Evolutionary conservation across 106 monocot genomes (phyloP).

Genomic region (Allium fistulosum): DNA sequence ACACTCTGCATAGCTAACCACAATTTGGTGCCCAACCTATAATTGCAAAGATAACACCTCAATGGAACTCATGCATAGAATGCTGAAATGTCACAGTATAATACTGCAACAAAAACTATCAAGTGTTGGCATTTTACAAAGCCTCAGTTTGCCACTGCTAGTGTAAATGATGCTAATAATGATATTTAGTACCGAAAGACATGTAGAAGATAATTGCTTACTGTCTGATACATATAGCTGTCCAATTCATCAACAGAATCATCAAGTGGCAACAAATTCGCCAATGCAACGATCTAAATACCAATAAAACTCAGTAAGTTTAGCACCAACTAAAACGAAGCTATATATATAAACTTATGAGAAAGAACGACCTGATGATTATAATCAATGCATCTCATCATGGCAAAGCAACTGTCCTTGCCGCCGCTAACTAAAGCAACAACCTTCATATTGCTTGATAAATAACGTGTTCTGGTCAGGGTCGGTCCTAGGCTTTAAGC

Average conservation of each 20-base stretch:
- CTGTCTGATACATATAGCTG: conserved; percentile 99
- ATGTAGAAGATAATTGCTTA: conserved; percentile 12
- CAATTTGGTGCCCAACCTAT: conserved; percentile 93
- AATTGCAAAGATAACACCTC: neutral
- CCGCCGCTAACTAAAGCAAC: conserved; percentile 92
- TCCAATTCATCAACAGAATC: conserved; percentile 92
- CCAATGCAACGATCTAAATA: conserved; percentile 78
- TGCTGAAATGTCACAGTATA: too few relatives aligned
- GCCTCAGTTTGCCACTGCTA: too few relatives aligned
- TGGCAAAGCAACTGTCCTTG: conserved; percentile 98
- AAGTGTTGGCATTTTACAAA: too few relatives aligned
- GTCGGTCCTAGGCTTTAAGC: too few relatives aligned
- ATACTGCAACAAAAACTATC: too few relatives aligned
- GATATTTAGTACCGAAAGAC: too few relatives aligned
- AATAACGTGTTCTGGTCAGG: too few relatives aligned
- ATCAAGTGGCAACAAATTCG: conserved; percentile 82
- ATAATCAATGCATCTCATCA: conserved; percentile 94
- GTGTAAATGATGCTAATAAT: too few relatives aligned
- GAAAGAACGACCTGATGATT: conserved; percentile 56
- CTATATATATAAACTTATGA: neutral
- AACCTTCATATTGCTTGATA: conserved; percentile 57
- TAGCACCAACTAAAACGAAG: neutral
- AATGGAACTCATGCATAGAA: too few relatives aligned
- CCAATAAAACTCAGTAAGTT: neutral
- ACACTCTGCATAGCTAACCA: conserved; percentile 88